These are phyloP conservation scores for Trametes punicea DNA, from an alignment of 768 basidiomycete species.

Conservation along the genomic window DNA sequence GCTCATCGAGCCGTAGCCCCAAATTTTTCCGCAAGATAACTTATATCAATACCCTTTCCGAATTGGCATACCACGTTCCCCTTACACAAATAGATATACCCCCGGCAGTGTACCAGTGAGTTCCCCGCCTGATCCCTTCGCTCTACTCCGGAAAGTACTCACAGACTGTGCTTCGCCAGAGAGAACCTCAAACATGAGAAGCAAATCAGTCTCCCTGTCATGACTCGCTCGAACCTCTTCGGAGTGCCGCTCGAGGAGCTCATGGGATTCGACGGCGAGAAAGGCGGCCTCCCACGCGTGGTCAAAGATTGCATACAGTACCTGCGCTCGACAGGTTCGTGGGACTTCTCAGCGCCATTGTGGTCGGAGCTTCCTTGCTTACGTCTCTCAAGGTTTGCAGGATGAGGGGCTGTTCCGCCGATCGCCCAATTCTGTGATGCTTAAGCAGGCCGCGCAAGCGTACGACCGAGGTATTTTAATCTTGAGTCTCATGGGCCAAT, in stretches of 20 bases:
- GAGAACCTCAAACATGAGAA: constrained; percentile 77
- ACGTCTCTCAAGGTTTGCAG: constrained; percentile 42
- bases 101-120: constrained; percentile 78
- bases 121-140: constrained; percentile 12
- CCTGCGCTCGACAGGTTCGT: constrained; percentile 53
- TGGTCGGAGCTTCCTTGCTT: not conserved
- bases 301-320: constrained; percentile 73
- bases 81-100: constrained; percentile 87
- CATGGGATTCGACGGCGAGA: constrained; percentile 83
- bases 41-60: constrained; percentile 75
- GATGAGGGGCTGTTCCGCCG: constrained; percentile 82
- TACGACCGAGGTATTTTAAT: constrained; percentile 68
- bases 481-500: not conserved
- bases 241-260: constrained; percentile 79
- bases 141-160: not conserved
- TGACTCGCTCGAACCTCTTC: constrained; percentile 62
- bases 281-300: constrained; percentile 77
- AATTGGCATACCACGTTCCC: constrained; percentile 72
- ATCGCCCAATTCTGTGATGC: constrained; percentile 67
- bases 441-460: constrained; percentile 76
- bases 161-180: constrained; percentile 36
- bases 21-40: constrained; percentile 87
- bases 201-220: constrained; percentile 63
- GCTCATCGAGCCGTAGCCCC: constrained; percentile 44
- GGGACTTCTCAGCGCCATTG: not conserved